Conservation (phyloP, 768 basidiomycete genomes). For the Cystofilobasidium macerans region DNA sequence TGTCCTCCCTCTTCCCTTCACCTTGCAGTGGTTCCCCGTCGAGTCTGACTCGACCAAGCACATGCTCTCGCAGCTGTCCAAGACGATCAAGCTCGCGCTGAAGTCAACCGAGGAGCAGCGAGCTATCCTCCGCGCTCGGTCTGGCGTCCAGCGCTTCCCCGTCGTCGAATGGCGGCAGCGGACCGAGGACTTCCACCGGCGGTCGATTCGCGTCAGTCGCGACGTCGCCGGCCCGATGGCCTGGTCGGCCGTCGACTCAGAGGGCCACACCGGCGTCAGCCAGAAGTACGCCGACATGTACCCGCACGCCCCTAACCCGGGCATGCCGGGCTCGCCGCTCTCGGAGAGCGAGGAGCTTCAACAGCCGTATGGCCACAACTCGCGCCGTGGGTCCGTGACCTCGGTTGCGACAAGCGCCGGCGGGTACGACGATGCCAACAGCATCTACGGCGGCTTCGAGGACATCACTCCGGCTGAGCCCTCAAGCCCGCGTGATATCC, state of each 20-base stretch:
- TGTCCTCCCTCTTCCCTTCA: neutral
- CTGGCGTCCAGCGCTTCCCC: constrained; percentile 91
- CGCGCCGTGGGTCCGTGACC: constrained; percentile 24
- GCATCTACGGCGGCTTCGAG: constrained; percentile 27
- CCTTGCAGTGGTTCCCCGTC: constrained; percentile 81
- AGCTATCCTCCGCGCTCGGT: constrained; percentile 81
- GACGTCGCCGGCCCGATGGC: constrained; percentile 46
- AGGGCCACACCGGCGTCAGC: constrained; percentile 9
- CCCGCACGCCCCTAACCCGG: constrained; percentile 23
- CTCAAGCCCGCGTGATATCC: constrained; percentile 29
- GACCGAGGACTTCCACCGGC: constrained; percentile 85
- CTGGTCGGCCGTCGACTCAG: constrained; percentile 25
- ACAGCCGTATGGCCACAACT: neutral
- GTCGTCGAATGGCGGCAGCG: constrained; percentile 96
- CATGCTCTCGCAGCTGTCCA: constrained; percentile 86
- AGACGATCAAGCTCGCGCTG: constrained; percentile 87
- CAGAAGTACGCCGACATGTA: constrained; percentile 27
- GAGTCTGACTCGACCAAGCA: constrained; percentile 85
- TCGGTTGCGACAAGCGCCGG: constrained; percentile 38
- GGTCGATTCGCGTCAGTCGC: constrained; percentile 66
- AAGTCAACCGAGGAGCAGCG: constrained; percentile 84
- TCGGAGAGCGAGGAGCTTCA: constrained; percentile 2
- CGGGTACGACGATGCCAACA: constrained; percentile 51
- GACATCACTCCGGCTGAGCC: constrained; percentile 26
- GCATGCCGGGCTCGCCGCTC: constrained; percentile 11